Evolutionary conservation across 371 early-diverging fungal genomes (phyloP), one percentile per base, ranked within the genome.

Genomic region (Homolaphlyctis polyrhiza): DNA sequence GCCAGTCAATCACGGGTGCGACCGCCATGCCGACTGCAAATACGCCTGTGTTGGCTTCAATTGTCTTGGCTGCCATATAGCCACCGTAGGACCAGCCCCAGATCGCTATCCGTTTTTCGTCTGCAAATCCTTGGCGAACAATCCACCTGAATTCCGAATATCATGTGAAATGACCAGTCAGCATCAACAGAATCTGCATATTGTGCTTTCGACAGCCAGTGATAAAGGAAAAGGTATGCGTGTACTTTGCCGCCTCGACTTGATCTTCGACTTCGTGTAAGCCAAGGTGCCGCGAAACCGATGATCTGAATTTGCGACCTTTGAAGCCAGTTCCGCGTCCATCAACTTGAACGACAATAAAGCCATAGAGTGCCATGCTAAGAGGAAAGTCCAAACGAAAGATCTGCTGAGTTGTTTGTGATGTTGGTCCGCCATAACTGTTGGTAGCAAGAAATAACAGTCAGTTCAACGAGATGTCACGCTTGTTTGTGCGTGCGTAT

Each of bases 21-120:
- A 98, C 97, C 0, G 98, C 86, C 81, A 97, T 89, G 5, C 90
- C 97, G 0, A 88, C 78, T 48, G 76, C 75, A 72, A 97, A 93
- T 1, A 93, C 81, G 18, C 90, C 89, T 35, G 86, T 80, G 69
- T 93, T 79, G 2, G 87, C 80, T 75, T 98, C 97, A 36, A 96
- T 80, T 0, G 89, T 82, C 66, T 95, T 94, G 55, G 88, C 64
- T 0, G 96, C 87, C 77, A 91, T 75, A 66, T 88, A 97, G 1
- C 97, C 98, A 57, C 98, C 98, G 71, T 90, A 98, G 5, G 92
- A 92, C 93, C 97, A 97, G 28, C 98, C 98, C 98, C 97, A 97
- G 52, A 98, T 90, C 29, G 90, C 96, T n/a, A 97, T 81, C 27
- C 87, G 76, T 18, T 80, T 72, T 1, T 81, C 68, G 72, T 96